phyloP scores from a whole-genome alignment of 164 flowering plant genomes.

The Sextonia rubra region DNA sequence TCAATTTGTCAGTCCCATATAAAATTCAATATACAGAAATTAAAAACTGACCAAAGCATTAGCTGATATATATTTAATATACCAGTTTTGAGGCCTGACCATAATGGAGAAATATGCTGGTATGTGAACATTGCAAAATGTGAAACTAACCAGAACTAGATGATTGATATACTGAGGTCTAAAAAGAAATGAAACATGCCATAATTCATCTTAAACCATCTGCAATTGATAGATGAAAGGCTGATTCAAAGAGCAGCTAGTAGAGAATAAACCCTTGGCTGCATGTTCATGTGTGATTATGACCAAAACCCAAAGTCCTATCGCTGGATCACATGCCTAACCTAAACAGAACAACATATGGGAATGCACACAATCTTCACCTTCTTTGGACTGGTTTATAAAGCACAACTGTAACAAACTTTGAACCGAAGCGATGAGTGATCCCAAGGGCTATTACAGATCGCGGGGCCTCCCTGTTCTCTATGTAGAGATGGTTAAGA shows the following conservation, averaged over 20 bases:
- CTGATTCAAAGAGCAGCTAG: not conserved
- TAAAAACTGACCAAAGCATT: too few species aligned
- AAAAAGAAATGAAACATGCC: too few species aligned
- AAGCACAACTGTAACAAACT: slow-evolving; percentile 77
- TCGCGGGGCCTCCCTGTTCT: slow-evolving; percentile 65
- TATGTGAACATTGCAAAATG: too few species aligned
- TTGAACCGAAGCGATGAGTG: slow-evolving; percentile 76
- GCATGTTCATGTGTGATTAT: not conserved
- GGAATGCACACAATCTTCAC: slow-evolving; percentile 13
- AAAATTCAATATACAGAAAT: too few species aligned
- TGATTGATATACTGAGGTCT: too few species aligned
- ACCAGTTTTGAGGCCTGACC: too few species aligned
- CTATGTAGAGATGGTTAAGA: slow-evolving; percentile 90
- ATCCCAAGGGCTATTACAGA: slow-evolving; percentile 89
- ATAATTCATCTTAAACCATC: too few species aligned
- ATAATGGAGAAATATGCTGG: too few species aligned
- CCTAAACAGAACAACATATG: not conserved
- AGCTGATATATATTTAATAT: too few species aligned
- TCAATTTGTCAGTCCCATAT: too few species aligned
- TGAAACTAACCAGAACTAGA: too few species aligned
- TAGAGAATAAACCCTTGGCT: not conserved
- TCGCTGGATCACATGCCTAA: not conserved
- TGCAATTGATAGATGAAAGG: too few species aligned
- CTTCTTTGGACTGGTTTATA: slow-evolving; percentile 85
- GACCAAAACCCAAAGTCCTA: not conserved